These are phyloP conservation scores for Ceratobasidium sp. DNA, from an alignment of 1,284 basidiomycete genomes.

Conservation along the genomic window DNA sequence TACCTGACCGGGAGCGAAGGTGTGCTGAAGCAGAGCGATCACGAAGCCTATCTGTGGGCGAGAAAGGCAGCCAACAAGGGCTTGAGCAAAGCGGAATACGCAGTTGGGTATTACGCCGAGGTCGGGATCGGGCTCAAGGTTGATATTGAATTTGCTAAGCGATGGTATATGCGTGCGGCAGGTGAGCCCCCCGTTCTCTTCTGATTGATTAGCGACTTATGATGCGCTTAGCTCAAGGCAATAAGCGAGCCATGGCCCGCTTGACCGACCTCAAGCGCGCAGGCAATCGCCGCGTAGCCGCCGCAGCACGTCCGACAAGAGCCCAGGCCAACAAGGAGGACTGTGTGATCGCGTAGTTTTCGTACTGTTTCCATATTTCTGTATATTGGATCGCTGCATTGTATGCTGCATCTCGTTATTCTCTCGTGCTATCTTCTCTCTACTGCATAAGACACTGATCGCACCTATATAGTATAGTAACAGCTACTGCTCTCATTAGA, in stretches of 20 bases:
- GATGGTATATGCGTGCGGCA: conserved; percentile 98
- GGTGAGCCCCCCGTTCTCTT: conserved; percentile 61
- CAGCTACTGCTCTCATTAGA: conserved; percentile 6
- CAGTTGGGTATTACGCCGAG: conserved; percentile 96
- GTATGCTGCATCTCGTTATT: conserved; percentile 15
- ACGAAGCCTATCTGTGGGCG: conserved; percentile 97
- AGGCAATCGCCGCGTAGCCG: conserved; percentile 70
- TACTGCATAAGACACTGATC: neutral
- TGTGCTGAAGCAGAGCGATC: conserved; percentile 95
- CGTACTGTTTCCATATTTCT: neutral
- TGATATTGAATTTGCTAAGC: conserved; percentile 93
- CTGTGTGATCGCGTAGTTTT: conserved; percentile 75
- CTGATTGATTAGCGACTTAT: neutral
- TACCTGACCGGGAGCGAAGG: conserved; percentile 95
- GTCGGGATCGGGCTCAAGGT: conserved; percentile 97
- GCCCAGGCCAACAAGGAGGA: conserved; percentile 87
- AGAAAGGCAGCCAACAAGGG: conserved; percentile 93
- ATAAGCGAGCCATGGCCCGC: conserved; percentile 93
- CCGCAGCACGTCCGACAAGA: conserved; percentile 83
- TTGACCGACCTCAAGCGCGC: conserved; percentile 89
- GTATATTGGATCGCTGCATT: conserved; percentile 1
- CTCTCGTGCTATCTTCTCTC: neutral
- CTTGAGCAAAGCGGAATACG: conserved; percentile 92
- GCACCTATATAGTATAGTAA: conserved; percentile 12
- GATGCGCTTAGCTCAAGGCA: conserved; percentile 76